Conservation (phyloP, 2,329 filamentous ascomycete genomes). For the Neobulgaria alba region DNA sequence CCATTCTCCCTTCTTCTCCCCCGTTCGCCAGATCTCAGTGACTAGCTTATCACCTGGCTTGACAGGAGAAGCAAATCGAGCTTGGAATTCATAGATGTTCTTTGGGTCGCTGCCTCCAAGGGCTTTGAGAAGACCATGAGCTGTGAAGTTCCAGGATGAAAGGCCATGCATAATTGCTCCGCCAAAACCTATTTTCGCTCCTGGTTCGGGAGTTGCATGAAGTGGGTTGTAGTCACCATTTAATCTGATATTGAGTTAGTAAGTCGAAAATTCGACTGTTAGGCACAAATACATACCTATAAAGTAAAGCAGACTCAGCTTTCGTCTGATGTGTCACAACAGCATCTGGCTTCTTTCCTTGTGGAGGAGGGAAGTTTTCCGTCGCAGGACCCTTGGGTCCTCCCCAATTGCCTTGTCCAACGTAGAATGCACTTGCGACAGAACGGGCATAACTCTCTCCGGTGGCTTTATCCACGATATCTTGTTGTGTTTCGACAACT, state of each 20-base stretch:
- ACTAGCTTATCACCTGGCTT: constrained; percentile 75
- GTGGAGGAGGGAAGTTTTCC: constrained; percentile 68
- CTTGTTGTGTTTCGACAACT: constrained; percentile 58
- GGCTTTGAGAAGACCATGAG: constrained; percentile 62
- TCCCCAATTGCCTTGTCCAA: constrained; percentile 70
- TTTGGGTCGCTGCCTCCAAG: constrained; percentile 69
- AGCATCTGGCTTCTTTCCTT: constrained; percentile 61
- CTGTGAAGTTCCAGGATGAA: constrained; percentile 76
- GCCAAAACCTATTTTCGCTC: constrained; percentile 83
- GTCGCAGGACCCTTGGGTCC: constrained; percentile 83
- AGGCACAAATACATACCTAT: constrained; percentile 54
- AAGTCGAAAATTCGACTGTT: no score
- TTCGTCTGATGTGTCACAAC: constrained; percentile 63
- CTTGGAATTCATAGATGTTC: constrained; percentile 83
- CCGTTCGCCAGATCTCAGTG: constrained; percentile 73
- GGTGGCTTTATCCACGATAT: constrained; percentile 51
- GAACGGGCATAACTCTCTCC: constrained; percentile 54
- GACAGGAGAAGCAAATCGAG: constrained; percentile 78
- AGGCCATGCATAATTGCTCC: constrained; percentile 85
- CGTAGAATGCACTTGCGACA: constrained; percentile 55
- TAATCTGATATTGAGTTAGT: no score
- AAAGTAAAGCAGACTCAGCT: constrained; percentile 64
- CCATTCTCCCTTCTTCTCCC: constrained; percentile 56
- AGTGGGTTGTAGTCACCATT: constrained; percentile 95
- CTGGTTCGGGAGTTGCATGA: constrained; percentile 78